phyloP scores from a whole-genome alignment of 495 filamentous ascomycete genomes.

The Thermothielavioides terrestris region DNA sequence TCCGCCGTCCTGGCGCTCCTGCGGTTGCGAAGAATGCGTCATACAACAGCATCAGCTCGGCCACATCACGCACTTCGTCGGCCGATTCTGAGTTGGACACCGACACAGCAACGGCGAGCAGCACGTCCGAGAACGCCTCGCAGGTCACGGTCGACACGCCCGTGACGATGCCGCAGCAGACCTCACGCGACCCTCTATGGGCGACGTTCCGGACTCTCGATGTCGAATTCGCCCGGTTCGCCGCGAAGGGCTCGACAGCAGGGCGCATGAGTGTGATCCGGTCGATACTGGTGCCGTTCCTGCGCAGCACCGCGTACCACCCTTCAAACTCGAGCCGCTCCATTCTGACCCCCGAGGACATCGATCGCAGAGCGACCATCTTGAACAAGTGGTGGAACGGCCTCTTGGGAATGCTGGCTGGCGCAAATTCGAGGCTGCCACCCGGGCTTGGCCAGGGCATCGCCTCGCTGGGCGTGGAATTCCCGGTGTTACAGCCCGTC shows the following conservation, averaged over 20 bases:
- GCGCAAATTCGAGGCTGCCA: slow-evolving; percentile 35
- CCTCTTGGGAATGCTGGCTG: slow-evolving; percentile 76
- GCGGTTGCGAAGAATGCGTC: slow-evolving; percentile 14
- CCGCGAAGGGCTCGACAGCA: slow-evolving; percentile 59
- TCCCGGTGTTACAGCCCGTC: slow-evolving; percentile 41
- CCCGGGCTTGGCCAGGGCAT: slow-evolving; percentile 32
- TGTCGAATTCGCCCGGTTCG: slow-evolving; percentile 75
- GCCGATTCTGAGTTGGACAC: slow-evolving; percentile 16
- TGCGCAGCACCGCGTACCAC: slow-evolving; percentile 63
- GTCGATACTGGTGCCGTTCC: slow-evolving; percentile 71
- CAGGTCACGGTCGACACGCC: slow-evolving; percentile 37
- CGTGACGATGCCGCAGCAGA: slow-evolving; percentile 37
- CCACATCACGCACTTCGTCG: slow-evolving; percentile 40
- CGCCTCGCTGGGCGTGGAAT: slow-evolving; percentile 32
- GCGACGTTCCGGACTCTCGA: slow-evolving; percentile 73
- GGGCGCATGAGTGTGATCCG: slow-evolving; percentile 76
- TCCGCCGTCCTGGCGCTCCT: neutral
- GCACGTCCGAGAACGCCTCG: slow-evolving; percentile 53
- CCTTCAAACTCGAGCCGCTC: slow-evolving; percentile 54
- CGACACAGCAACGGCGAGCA: slow-evolving; percentile 41
- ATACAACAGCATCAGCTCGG: slow-evolving; percentile 24
- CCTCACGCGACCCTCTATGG: slow-evolving; percentile 79
- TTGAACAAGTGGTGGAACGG: slow-evolving; percentile 96
- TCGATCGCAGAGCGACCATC: slow-evolving; percentile 74
- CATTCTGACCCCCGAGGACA: slow-evolving; percentile 59